Conservation (phyloP, 202 grass and related monocot species). For the Zizania palustris region DNA sequence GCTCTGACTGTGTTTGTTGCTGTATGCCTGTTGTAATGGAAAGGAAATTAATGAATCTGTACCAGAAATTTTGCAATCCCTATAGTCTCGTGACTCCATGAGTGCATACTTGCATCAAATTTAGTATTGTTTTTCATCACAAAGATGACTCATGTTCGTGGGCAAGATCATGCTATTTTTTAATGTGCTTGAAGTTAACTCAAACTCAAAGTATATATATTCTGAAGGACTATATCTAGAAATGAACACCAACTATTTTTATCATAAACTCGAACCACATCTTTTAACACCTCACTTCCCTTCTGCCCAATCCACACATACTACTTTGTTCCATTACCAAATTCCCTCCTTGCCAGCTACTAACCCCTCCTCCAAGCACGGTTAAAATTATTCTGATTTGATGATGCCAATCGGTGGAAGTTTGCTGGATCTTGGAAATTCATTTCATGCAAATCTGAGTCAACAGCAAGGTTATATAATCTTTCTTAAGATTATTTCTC, state of each 20-base stretch:
- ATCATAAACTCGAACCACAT: neutral
- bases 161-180: neutral
- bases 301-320: neutral
- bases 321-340: neutral
- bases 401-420: neutral
- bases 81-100: neutral
- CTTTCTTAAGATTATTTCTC: neutral
- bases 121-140: conserved; percentile 12
- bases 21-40: conserved; percentile 57
- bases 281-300: neutral
- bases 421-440: neutral
- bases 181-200: neutral
- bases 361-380: neutral
- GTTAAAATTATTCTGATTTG: neutral
- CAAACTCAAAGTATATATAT: neutral
- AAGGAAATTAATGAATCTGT: neutral
- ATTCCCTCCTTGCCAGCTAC: neutral
- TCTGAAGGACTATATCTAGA: neutral
- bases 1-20: conserved; percentile 52
- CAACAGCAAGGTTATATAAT: neutral
- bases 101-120: conserved; percentile 5
- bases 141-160: conserved; percentile 13
- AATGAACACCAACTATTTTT: neutral
- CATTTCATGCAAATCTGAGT: neutral
- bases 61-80: neutral